Evolutionary conservation across 2,329 filamentous ascomycete species (phyloP), one percentile per base, ranked within the genome.

Genomic region (Aspergillus niger): DNA sequence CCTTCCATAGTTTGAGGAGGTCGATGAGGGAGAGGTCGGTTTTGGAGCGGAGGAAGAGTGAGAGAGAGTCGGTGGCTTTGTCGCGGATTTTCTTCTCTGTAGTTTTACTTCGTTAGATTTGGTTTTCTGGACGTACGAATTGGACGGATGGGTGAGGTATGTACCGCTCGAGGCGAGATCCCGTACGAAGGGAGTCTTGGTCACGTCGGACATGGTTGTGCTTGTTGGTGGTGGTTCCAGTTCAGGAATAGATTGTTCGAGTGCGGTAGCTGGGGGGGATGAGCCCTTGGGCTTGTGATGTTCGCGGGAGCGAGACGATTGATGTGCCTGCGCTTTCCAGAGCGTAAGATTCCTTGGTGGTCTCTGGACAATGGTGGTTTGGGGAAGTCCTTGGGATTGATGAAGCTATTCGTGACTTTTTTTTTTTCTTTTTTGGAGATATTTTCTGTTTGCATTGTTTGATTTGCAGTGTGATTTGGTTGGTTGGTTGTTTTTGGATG

Each of bases 1-100:
- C 94, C 74, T 96, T 96, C 92, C 92, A 97, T 66, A 98, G 85
- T 80, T 97, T 97, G 62, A 94, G 82, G 53, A 91, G 82, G 65
- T 97, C 92, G 66, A 90, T 76, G 43, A 85, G 80, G 17, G 85
- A 80, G 63, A 97, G 85, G 57, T 83, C 75, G 57, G 76, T 81
- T 69, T 85, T 83, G 62, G 85, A 82, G 63, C 86, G 83, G 74
- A 98, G 89, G 81, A 91, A 97, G 53, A 86, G 84, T 66, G 88
- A 86, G 28, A 98, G 87, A 51, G 90, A 91, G 56, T 85, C 80
- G 74, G 97, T 85, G 57, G 92, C 91, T 64, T 89, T 84, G 73
- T 90, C 90, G 73, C 92, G 90, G 59, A 86, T 86, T 77, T 88
- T 88, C 73, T 90, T 88, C 78, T 96, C 92, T 96, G 70, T 52